Evolutionary conservation across 1,284 basidiomycete species (phyloP).

Genomic region (Ganoderma leucocontextum): DNA sequence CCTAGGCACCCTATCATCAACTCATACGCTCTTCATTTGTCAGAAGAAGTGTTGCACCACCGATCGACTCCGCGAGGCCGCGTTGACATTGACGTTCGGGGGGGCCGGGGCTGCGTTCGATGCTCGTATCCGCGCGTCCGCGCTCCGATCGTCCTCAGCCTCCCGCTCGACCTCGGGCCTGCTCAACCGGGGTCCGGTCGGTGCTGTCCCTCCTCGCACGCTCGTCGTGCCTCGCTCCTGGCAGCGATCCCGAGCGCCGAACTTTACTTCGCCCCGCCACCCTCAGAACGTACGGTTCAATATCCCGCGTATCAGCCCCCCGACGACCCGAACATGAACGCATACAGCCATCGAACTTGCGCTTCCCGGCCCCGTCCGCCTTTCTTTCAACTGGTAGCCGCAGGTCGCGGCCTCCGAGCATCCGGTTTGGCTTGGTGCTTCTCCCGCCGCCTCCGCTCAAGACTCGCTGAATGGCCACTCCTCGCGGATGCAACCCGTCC

Average conservation of each 20-base stretch:
- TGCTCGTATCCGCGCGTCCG: constrained; percentile 2
- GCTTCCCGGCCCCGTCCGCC: not conserved
- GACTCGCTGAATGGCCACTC: not conserved
- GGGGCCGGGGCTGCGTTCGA: not conserved
- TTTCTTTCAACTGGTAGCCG: too few relatives aligned
- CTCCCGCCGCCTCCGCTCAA: constrained; percentile 1
- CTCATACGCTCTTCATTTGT: constrained; percentile 1
- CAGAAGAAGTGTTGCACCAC: not conserved
- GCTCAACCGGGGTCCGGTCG: not conserved
- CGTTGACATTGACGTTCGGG: not conserved
- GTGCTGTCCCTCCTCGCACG: constrained; percentile 3
- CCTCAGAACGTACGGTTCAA: not conserved
- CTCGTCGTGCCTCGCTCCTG: not conserved
- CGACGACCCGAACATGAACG: not conserved
- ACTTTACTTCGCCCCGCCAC: not conserved
- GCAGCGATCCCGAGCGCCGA: not conserved
- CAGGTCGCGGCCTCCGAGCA: not conserved
- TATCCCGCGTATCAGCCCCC: not conserved
- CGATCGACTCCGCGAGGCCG: not conserved
- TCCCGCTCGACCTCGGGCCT: not conserved
- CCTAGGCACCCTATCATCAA: not conserved
- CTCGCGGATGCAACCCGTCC: not conserved
- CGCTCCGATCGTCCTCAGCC: not conserved
- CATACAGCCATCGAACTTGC: not conserved
- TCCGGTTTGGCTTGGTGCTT: not conserved